Base-by-base conservation (phyloP, 805 yeast genomes). In the Starmerella potacharoeniae region DNA sequence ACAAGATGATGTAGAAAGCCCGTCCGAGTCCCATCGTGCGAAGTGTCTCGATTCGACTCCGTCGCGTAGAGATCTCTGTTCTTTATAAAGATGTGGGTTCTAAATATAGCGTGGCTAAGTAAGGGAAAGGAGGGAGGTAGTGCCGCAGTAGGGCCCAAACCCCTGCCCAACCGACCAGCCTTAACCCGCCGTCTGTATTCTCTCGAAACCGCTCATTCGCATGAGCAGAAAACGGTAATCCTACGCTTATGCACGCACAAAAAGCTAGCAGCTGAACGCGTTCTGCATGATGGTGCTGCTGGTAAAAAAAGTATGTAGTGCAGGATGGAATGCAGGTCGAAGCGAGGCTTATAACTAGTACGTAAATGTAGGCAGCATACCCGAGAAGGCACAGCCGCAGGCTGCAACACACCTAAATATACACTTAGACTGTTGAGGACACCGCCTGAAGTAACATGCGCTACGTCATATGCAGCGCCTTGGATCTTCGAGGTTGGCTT, bases 1-100 rank as follows among this genome's bases (percentile, higher is more conserved):
- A 68, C 4, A 64, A 45, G 44, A 69, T 50, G 49, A 69, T 60
- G 51, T 66, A 62, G 40, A 64, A 58, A 17, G 60, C 65, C 41
- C 72, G 55, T 45, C 67, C 68, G 6, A 43, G 35, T 14, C 58
- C 55, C 58, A 55, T 55, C 9, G 14, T 48, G 28, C 22, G 5
- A 48, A 10, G 9, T n/a, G 41, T 37, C 16, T 37, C 41, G 43
- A 40, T 17, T 17, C 28, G 9, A 16, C 30, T 17, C 43, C 2
- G 43, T 11, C 31, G 51, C 42, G 51, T 28, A 17, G 14, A 29
- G 31, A 30, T 37, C 34, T 22, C 4, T 22, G 30, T 17, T 35
- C 28, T n/a, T 48, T 48, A 28, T 30, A 48, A 36, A 28, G 35
- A 13, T 13, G 37, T 11, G 17, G 47, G 14, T 30, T 36, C 55